These are phyloP conservation scores for Macrotyloma uniflorum DNA, from an alignment of 306 rosid species.

Conservation along the genomic window DNA sequence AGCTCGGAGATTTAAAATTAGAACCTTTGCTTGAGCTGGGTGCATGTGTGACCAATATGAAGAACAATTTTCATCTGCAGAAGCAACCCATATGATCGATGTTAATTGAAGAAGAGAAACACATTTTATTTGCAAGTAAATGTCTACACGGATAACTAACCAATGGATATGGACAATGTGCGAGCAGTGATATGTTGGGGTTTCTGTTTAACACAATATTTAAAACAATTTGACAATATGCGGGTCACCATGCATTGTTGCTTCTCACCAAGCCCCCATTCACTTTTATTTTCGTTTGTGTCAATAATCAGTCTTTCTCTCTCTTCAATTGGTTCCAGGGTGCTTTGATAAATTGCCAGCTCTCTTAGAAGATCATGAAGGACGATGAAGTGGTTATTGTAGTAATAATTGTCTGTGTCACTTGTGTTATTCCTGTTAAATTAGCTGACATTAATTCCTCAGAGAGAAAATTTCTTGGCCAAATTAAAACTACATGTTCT, in stretches of 20 bases:
- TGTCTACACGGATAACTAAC: slow-evolving; percentile 40
- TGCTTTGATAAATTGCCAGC: slow-evolving; percentile 51
- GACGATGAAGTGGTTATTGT: slow-evolving; percentile 53
- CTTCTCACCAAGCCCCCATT: slow-evolving; percentile 34
- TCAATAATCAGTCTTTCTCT: slow-evolving; percentile 56
- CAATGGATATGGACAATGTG: slow-evolving; percentile 62
- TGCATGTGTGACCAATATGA: slow-evolving; percentile 41
- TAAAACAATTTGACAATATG: slow-evolving; percentile 37
- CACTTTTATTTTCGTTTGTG: slow-evolving; percentile 36
- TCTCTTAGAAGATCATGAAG: slow-evolving; percentile 69
- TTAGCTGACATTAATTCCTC: neutral
- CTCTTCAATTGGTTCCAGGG: slow-evolving; percentile 40
- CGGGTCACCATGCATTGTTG: slow-evolving; percentile 28
- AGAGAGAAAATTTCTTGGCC: neutral
- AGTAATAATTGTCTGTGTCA: slow-evolving; percentile 47
- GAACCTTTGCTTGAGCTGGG: slow-evolving; percentile 49
- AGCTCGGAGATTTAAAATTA: slow-evolving; percentile 55
- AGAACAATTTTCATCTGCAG: slow-evolving; percentile 57
- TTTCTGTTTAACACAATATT: slow-evolving; percentile 37
- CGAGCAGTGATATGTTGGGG: slow-evolving; percentile 42
- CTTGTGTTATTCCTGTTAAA: slow-evolving; percentile 52
- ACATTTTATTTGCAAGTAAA: neutral
- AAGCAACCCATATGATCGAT: neutral
- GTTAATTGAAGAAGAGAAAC: neutral
- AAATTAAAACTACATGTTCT: neutral